These are phyloP conservation scores for Neurospora sp. DNA, from an alignment of 495 filamentous ascomycete species.

Conservation along the genomic window DNA sequence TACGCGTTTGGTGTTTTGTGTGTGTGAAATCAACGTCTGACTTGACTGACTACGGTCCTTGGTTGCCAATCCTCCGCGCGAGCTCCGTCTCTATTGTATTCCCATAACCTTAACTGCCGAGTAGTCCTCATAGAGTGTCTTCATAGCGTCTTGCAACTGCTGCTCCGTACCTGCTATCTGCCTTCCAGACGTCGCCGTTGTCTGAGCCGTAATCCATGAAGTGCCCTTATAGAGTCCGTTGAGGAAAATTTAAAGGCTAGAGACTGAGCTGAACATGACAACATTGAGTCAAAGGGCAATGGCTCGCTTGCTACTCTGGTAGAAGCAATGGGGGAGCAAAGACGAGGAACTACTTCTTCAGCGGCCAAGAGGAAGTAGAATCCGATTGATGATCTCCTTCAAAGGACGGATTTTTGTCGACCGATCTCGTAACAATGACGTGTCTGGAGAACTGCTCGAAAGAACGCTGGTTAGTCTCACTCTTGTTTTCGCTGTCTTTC, in stretches of 20 bases:
- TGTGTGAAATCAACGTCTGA: neutral
- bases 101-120: neutral
- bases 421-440: neutral
- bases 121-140: neutral
- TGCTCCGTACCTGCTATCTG: neutral
- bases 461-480: neutral
- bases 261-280: neutral
- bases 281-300: neutral
- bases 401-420: neutral
- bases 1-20: neutral
- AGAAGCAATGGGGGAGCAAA: neutral
- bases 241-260: neutral
- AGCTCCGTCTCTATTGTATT: neutral
- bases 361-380: neutral
- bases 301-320: neutral
- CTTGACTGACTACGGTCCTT: neutral
- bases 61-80: neutral
- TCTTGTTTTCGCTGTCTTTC: too few species aligned
- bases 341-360: neutral
- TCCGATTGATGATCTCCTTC: neutral
- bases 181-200: neutral
- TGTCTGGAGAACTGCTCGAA: neutral
- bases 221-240: neutral
- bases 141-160: neutral
- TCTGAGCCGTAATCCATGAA: neutral